These are phyloP conservation scores for Lasiodiplodia theobromae DNA, from an alignment of 2,329 filamentous ascomycete genomes.

Conservation along the genomic window DNA sequence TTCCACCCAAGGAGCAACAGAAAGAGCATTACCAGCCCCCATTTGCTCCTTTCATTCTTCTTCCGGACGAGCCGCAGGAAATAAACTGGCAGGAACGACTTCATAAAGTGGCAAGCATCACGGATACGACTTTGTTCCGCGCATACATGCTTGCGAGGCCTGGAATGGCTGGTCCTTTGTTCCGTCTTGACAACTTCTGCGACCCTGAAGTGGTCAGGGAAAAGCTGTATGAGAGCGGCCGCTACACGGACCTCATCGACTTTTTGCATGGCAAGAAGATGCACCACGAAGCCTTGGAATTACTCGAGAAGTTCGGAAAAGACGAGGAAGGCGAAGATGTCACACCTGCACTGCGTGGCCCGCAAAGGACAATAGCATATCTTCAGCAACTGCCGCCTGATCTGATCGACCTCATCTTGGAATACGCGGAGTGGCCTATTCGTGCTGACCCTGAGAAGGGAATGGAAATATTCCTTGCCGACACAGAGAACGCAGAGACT, in stretches of 20 bases:
- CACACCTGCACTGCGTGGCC: conserved; percentile 72
- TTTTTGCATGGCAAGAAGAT: conserved; percentile 96
- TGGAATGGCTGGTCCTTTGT: conserved; percentile 83
- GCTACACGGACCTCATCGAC: conserved; percentile 95
- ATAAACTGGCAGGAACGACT: conserved; percentile 74
- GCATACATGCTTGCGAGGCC: conserved; percentile 94
- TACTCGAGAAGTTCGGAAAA: conserved; percentile 81
- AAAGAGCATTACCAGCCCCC: conserved; percentile 47
- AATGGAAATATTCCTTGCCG: conserved; percentile 92
- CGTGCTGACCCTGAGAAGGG: conserved; percentile 73
- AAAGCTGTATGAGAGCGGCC: conserved; percentile 83
- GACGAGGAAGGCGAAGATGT: conserved; percentile 55
- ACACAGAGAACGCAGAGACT: conserved; percentile 93
- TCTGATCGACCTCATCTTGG: conserved; percentile 87
- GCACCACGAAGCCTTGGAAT: conserved; percentile 83
- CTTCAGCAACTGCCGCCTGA: conserved; percentile 88
- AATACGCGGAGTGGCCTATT: conserved; percentile 90
- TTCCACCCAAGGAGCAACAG: conserved; percentile 54
- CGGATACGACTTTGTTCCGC: conserved; percentile 93
- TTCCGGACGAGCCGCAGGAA: conserved; percentile 43
- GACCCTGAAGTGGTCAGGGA: conserved; percentile 95
- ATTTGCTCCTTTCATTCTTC: conserved; percentile 52
- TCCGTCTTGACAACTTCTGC: conserved; percentile 96
- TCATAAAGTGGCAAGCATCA: conserved; percentile 77
- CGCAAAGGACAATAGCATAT: conserved; percentile 84